phyloP scores from a whole-genome alignment of 2,329 filamentous ascomycete species.

The Pseudogymnoascus sp. region DNA sequence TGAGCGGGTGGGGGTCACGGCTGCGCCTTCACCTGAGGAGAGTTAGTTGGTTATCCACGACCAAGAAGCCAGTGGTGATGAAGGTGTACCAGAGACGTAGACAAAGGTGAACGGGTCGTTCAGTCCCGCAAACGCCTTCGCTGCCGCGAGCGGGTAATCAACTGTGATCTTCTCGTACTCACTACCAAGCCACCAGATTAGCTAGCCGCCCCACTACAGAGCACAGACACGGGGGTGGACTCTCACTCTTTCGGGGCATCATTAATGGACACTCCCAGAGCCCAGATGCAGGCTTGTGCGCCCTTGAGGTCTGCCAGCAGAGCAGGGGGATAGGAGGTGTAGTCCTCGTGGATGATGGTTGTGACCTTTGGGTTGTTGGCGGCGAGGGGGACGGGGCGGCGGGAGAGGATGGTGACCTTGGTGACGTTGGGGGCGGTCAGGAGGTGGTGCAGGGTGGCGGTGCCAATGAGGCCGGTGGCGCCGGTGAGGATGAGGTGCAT shows the following conservation, averaged over 20 bases:
- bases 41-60: not conserved
- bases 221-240: not conserved
- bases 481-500: conserved; percentile 62
- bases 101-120: conserved; percentile 57
- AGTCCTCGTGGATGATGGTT: conserved; percentile 62
- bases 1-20: conserved; percentile 45
- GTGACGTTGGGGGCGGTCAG: conserved; percentile 44
- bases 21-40: conserved; percentile 34
- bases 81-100: conserved; percentile 51
- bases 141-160: conserved; percentile 56
- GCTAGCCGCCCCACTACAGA: not conserved
- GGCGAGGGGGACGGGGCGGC: conserved; percentile 55
- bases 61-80: not conserved
- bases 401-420: conserved; percentile 59
- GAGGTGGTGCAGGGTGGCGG: conserved; percentile 52
- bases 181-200: conserved; percentile 20
- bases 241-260: conserved; percentile 50
- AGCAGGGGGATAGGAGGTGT: conserved; percentile 47
- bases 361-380: conserved; percentile 52
- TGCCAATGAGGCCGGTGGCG: conserved; percentile 60
- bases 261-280: conserved; percentile 56
- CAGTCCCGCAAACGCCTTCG: conserved; percentile 47
- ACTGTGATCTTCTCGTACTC: conserved; percentile 62
- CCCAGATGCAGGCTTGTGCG: conserved; percentile 65
- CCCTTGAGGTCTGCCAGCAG: conserved; percentile 53